Evolutionary conservation across 2,329 filamentous ascomycete species (phyloP), one percentile per base, ranked within the genome.

Genomic region (Talaromyces marneffei): DNA sequence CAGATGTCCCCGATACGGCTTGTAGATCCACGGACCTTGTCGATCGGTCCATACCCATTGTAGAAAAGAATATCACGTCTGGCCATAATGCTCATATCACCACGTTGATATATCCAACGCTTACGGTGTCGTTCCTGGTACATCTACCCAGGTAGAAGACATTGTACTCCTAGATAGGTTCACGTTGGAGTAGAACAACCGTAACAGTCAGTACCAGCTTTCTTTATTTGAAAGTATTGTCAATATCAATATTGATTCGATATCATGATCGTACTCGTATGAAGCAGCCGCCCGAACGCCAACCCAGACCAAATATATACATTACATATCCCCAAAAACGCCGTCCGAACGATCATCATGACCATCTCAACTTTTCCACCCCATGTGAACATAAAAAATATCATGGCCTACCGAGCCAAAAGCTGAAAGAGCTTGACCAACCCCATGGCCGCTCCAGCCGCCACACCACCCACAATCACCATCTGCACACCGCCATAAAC

Each of bases 361-460:
- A 40, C 20, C 4, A 27, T 12, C 14, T 40, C 33, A 29, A 55
- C 18, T 35, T 27, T 39, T n/a, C 25, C n/a, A n/a, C n/a, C n/a
- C n/a, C n/a, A n/a, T n/a, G n/a, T 6, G 20, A 5, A 9, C 50
- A 20, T 27, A 8, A 20, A 48, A 48, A 48, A 48, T 5, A 33
- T 40, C 31, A 7, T 20, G 27, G 16, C 33, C 33, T 40, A 55
- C 10, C 52, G 52, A 37, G 57, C 61, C 37, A 63, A 20, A 35
- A 60, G 23, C 14, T 75, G 72, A 61, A 76, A 76, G 6, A 66
- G 68, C 62, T 75, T 77, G 12, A 77, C 74, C 58, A 77, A 58
- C 16, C 72, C 74, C 74, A 77, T 76, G 2, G 74, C 74, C 16
- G 72, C 74, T 8, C 74, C 74, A 8, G 74, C 74, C 10, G 74